Percentiles rank a stretch among this genome's conserved stretches.
These are phyloP conservation scores for Tricholoma sp. DNA, from an alignment of 768 basidiomycete species.

Conservation along the genomic window DNA sequence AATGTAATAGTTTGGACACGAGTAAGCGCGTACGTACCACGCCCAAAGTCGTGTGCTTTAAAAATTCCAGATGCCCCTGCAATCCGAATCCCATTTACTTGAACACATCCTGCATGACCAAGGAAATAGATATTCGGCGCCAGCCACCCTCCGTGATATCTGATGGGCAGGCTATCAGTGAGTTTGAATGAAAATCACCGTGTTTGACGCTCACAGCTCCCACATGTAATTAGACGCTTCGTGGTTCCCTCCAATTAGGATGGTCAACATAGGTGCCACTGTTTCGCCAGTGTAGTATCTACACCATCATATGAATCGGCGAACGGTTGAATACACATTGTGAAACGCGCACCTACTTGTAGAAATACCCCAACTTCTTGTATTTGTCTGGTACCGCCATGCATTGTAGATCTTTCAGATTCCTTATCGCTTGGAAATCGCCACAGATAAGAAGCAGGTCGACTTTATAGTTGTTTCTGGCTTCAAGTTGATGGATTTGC, in stretches of 20 bases:
- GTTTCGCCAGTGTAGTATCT: conserved; percentile 87
- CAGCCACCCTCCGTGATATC: conserved; percentile 96
- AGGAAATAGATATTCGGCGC: conserved; percentile 97
- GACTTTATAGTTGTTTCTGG: conserved; percentile 56
- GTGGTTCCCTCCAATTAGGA: conserved; percentile 97
- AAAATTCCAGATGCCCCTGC: conserved; percentile 92
- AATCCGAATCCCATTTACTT: conserved; percentile 83
- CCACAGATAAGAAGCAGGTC: conserved; percentile 91
- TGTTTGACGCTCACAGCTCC: conserved; percentile 64
- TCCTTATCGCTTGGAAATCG: conserved; percentile 92
- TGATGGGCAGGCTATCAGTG: conserved; percentile 21
- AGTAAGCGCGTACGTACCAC: conserved; percentile 40
- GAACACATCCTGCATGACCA: conserved; percentile 84
- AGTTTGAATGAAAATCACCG: too few species aligned
- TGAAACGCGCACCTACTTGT: conserved; percentile 47
- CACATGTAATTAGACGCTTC: conserved; percentile 96
- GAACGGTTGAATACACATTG: conserved; percentile 2
- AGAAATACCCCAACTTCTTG: conserved; percentile 75
- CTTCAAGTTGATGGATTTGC: conserved; percentile 60
- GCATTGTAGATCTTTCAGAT: conserved; percentile 75
- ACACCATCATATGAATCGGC: background rate
- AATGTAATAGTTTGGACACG: background rate
- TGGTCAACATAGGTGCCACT: conserved; percentile 79
- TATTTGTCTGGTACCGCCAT: conserved; percentile 94
- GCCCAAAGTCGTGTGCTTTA: conserved; percentile 67